Percentiles rank a stretch among this genome's conserved stretches.
Conservation (phyloP, 495 filamentous ascomycete species). For the Hyaloscypha finlandica region DNA sequence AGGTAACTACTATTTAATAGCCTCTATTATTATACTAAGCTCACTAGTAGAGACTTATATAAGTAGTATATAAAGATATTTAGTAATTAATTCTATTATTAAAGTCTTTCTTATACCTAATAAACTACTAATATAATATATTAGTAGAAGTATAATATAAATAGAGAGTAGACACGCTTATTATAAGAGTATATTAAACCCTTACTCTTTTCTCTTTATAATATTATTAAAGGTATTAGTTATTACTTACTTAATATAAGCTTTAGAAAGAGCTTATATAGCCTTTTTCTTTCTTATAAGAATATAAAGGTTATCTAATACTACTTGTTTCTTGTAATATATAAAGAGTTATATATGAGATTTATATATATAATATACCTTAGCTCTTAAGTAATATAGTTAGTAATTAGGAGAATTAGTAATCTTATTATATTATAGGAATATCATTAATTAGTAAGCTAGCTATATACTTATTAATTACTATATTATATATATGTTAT, state of each 20-base stretch:
- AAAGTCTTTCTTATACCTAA: slow-evolving; percentile 20
- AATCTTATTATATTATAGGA: too few species aligned
- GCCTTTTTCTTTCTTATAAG: slow-evolving; percentile 29
- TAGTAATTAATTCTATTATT: slow-evolving; percentile 1
- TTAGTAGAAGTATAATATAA: slow-evolving; percentile 9
- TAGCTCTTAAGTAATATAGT: too few species aligned
- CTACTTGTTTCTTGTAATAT: slow-evolving; percentile 27
- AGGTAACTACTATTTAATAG: slow-evolving; percentile 42
- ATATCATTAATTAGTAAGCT: too few species aligned
- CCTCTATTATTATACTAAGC: slow-evolving; percentile 15
- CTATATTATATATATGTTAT: too few species aligned
- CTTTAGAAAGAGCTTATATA: slow-evolving; percentile 31
- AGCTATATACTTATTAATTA: too few species aligned
- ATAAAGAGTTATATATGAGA: too few species aligned
- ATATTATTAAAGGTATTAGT: slow-evolving; percentile 15
- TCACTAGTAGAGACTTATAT: slow-evolving; percentile 28
- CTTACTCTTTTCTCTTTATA: slow-evolving; percentile 16
- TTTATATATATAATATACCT: too few species aligned
- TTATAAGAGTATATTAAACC: slow-evolving; percentile 21
- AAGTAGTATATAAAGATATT: slow-evolving; percentile 10
- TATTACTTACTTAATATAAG: slow-evolving; percentile 7
- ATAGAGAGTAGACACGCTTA: not conserved
- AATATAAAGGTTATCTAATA: slow-evolving; percentile 33
- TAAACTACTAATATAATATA: slow-evolving; percentile 12
- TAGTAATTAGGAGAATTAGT: too few species aligned